Base-by-base conservation (phyloP, 192 early-diverging fungal genomes). In the Oehlia diaphana region DNA sequence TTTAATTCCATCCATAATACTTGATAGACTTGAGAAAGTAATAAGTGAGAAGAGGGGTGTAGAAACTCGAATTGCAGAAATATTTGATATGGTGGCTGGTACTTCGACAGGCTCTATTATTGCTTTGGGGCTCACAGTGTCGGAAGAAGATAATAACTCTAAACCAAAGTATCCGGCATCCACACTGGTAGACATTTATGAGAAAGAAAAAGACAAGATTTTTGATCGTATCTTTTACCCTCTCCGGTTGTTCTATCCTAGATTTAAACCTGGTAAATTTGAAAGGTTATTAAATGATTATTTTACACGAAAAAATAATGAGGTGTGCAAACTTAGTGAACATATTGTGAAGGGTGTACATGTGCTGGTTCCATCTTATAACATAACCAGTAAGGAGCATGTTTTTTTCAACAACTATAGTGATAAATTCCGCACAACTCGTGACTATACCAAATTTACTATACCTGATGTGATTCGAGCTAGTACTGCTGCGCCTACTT, bases 1-100 rank as follows among this genome's bases (percentile, higher is more conserved):
- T 71, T 28, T 71, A 71, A 71, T 71, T 71, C 69, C 69, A 23
- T 28, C 69, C 28, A 71, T 19, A 23, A 23, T 71, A 71, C 69
- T 42, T 19, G 39, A 33, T 13, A 14, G 3, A 71, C 9, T 71
- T 39, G 69, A 71, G 35, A 1, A 71, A 42, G 31, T 13, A 71
- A 35, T 71, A 26, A 44, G 5, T 14, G 21, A 71, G 6, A 71
- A n/a, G n/a, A n/a, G n/a, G n/a, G n/a, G n/a, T n/a, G n/a, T n/a
- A n/a, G n/a, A n/a, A n/a, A n/a, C n/a, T n/a, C n/a, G 7, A 71
- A 71, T 71, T 2, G 69, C 69, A 12, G 35, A 71, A 2, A 26
- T 71, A 23, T 71, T 71, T 71, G 69, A 71, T 71, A 0, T 71
- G 16, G 69, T 71, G 12, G 69, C 69, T 71, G 69, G 69, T 28